phyloP scores from a whole-genome alignment of 2,329 filamentous ascomycete species.

The Massarina eburnea region DNA sequence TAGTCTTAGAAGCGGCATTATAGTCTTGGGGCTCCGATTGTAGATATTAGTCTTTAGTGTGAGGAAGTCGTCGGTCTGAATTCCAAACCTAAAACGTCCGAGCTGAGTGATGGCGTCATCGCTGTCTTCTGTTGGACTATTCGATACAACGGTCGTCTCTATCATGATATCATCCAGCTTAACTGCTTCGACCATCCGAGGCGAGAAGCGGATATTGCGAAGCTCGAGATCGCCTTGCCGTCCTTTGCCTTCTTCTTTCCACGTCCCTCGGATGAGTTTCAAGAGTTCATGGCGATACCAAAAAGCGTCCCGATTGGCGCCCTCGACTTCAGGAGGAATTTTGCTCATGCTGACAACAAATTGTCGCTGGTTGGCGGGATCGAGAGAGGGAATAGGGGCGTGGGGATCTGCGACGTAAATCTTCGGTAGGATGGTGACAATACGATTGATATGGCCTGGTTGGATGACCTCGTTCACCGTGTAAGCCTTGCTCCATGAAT shows the following conservation, averaged over 20 bases:
- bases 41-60: constrained; percentile 70
- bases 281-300: constrained; percentile 88
- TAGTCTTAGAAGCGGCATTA: constrained; percentile 73
- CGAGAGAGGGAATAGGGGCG: constrained; percentile 75
- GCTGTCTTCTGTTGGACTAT: constrained; percentile 11
- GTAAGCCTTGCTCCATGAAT: constrained; percentile 23
- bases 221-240: constrained; percentile 73
- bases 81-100: constrained; percentile 50
- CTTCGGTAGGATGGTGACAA: constrained; percentile 74
- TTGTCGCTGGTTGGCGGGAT: constrained; percentile 81
- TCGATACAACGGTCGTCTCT: constrained; percentile 50
- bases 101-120: constrained; percentile 36
- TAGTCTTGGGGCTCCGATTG: constrained; percentile 69
- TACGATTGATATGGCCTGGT: constrained; percentile 66
- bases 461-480: constrained; percentile 51
- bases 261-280: constrained; percentile 68
- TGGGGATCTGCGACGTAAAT: constrained; percentile 77
- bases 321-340: constrained; percentile 77
- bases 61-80: constrained; percentile 64
- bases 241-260: constrained; percentile 61
- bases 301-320: constrained; percentile 77
- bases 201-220: constrained; percentile 70
- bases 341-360: constrained; percentile 85
- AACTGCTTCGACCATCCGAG: constrained; percentile 80
- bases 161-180: constrained; percentile 75